These are phyloP conservation scores for Hirsutella rhossiliensis DNA, from an alignment of 2,329 filamentous ascomycete genomes.

Conservation along the genomic window DNA sequence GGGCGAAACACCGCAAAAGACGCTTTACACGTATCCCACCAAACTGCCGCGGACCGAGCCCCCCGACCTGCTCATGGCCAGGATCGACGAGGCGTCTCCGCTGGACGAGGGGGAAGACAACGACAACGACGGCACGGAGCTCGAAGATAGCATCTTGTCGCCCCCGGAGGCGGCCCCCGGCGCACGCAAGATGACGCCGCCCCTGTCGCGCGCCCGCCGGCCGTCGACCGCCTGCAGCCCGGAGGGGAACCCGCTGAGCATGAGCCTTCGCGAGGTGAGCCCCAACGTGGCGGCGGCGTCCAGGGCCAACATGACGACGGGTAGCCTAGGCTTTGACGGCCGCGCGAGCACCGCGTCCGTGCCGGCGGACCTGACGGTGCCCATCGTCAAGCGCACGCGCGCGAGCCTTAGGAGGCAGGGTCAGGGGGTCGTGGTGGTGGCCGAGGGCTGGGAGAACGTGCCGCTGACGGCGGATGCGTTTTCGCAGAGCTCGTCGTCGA, in stretches of 20 bases:
- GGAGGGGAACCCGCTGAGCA: constrained; percentile 18
- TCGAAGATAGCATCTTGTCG: constrained; percentile 28
- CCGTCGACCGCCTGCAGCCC: neutral
- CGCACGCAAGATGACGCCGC: constrained; percentile 14
- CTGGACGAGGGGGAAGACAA: neutral
- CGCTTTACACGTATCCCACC: constrained; percentile 68
- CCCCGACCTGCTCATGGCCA: constrained; percentile 31
- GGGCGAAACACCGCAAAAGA: constrained; percentile 74
- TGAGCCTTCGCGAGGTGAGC: constrained; percentile 44
- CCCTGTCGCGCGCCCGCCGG: constrained; percentile 2
- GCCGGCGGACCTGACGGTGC: constrained; percentile 16
- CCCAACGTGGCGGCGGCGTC: constrained; percentile 28
- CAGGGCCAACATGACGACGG: constrained; percentile 22
- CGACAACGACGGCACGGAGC: constrained; percentile 17
- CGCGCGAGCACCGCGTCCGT: constrained; percentile 25
- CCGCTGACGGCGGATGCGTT: constrained; percentile 26
- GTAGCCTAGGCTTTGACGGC: constrained; percentile 24
- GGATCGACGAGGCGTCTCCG: constrained; percentile 18
- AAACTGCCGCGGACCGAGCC: constrained; percentile 60
- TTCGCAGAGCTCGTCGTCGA: constrained; percentile 29
- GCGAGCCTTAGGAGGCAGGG: constrained; percentile 33
- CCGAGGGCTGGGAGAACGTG: constrained; percentile 40
- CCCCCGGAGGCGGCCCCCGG: constrained; percentile 22
- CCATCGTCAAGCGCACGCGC: neutral
- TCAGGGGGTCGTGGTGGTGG: constrained; percentile 13